Evolutionary conservation across 2,329 filamentous ascomycete species (phyloP).

Genomic region (Verticillium longisporum): DNA sequence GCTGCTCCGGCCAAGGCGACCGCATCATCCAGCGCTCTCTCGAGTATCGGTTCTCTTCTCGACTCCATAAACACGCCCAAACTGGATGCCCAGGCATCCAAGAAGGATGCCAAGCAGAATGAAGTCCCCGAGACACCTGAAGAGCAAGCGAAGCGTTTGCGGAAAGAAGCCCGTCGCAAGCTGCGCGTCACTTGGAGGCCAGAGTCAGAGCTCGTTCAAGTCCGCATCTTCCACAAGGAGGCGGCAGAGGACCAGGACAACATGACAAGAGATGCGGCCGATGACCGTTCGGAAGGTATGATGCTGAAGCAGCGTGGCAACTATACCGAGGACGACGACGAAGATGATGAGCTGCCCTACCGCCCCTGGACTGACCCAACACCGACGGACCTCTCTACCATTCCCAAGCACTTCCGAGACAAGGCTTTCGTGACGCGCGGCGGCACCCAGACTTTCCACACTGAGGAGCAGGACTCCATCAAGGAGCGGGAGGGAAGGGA

Average conservation of each 20-base stretch:
- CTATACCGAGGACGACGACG: slow-evolving; percentile 50
- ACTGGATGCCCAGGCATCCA: slow-evolving; percentile 27
- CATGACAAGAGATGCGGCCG: slow-evolving; percentile 64
- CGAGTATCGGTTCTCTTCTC: slow-evolving; percentile 48
- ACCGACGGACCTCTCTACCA: slow-evolving; percentile 36
- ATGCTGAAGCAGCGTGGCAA: slow-evolving; percentile 53
- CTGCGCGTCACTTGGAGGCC: slow-evolving; percentile 66
- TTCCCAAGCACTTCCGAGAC: slow-evolving; percentile 37
- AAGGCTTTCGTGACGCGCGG: slow-evolving; percentile 49
- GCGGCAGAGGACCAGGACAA: slow-evolving; percentile 62
- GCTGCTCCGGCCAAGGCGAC: slow-evolving; percentile 21
- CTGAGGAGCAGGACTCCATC: slow-evolving; percentile 49
- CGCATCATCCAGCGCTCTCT: slow-evolving; percentile 27
- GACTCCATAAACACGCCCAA: slow-evolving; percentile 41
- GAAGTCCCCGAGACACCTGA: slow-evolving; percentile 59
- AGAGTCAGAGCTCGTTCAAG: slow-evolving; percentile 57
- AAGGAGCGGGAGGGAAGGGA: slow-evolving; percentile 50
- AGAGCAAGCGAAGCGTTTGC: slow-evolving; percentile 58
- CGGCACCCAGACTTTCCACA: slow-evolving; percentile 42
- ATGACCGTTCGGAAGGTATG: slow-evolving; percentile 68
- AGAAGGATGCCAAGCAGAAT: slow-evolving; percentile 29
- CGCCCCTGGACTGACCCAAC: slow-evolving; percentile 45
- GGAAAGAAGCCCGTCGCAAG: slow-evolving; percentile 65
- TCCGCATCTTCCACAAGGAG: slow-evolving; percentile 66
- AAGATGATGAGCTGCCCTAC: slow-evolving; percentile 45